Conservation (phyloP, 2,329 filamentous ascomycete species). For the Apiospora rasikravindrae region DNA sequence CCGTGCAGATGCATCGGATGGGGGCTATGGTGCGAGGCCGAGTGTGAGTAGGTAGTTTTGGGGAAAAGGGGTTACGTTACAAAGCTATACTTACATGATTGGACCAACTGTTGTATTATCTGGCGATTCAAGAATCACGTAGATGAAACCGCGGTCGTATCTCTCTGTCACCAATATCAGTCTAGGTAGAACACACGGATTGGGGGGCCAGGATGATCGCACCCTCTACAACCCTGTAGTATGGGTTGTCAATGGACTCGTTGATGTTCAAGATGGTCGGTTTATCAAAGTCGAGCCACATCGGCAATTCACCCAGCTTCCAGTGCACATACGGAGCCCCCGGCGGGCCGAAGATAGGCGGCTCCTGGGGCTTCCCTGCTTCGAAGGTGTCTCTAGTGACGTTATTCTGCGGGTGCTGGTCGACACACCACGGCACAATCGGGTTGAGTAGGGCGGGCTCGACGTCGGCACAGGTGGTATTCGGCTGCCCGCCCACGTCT, state of each 20-base stretch:
- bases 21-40: conserved; percentile 29
- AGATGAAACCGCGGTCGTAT: conserved; percentile 27
- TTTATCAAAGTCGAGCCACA: conserved; percentile 30
- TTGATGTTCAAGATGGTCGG: conserved; percentile 30
- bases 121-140: conserved; percentile 28
- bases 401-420: conserved; percentile 29
- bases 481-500: not conserved
- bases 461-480: conserved; percentile 25
- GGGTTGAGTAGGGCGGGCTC: conserved; percentile 26
- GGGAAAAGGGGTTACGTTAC: not conserved
- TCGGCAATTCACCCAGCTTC: conserved; percentile 26
- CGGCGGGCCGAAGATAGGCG: conserved; percentile 35
- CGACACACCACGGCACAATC: conserved; percentile 28
- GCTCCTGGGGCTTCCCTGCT: conserved; percentile 23
- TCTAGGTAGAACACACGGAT: not conserved
- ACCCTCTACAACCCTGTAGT: conserved; percentile 29
- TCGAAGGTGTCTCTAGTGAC: conserved; percentile 29
- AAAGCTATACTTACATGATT: conserved; percentile 26
- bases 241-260: conserved; percentile 25
- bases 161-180: conserved; percentile 23
- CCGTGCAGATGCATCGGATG: conserved; percentile 38
- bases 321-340: conserved; percentile 34
- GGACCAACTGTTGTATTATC: not conserved
- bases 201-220: not conserved
- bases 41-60: not conserved